A percentile compares a stretch with the other conserved stretches of the same genome.
Conservation (phyloP, 495 filamentous ascomycete genomes). For the Xylaria intraflava region DNA sequence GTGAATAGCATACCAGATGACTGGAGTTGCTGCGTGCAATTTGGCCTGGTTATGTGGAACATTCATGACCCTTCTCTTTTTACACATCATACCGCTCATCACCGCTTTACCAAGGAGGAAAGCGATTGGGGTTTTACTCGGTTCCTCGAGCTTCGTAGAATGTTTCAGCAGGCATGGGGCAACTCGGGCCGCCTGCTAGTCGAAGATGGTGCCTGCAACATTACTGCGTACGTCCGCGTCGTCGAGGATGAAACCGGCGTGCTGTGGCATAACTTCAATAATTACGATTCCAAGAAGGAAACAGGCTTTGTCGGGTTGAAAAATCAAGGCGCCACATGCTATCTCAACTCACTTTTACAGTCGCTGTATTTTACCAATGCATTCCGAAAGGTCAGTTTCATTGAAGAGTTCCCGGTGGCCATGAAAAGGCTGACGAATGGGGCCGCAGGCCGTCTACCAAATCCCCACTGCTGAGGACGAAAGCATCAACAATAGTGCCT, state of each 20-base stretch:
- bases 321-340: constrained; percentile 98
- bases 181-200: constrained; percentile 66
- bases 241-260: constrained; percentile 97
- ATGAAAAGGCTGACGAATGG: constrained; percentile 10
- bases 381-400: constrained; percentile 72
- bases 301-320: constrained; percentile 95
- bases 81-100: constrained; percentile 62
- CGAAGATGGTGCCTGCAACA: constrained; percentile 76
- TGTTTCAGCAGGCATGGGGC: constrained; percentile 65
- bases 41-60: constrained; percentile 90
- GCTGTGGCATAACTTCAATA: constrained; percentile 97
- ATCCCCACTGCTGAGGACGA: constrained; percentile 85
- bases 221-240: constrained; percentile 89
- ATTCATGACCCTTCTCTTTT: constrained; percentile 77
- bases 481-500: constrained; percentile 79
- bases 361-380: constrained; percentile 96
- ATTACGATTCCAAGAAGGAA: constrained; percentile 98
- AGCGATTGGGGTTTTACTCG: constrained; percentile 98
- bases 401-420: background rate
- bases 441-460: constrained; percentile 78
- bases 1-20: constrained; percentile 62
- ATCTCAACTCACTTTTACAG: constrained; percentile 94
- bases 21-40: constrained; percentile 96
- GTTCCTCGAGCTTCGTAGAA: constrained; percentile 76
- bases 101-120: constrained; percentile 91